phyloP scores from a whole-genome alignment of 139 green algal species.

The Tetraselmis chui region DNA sequence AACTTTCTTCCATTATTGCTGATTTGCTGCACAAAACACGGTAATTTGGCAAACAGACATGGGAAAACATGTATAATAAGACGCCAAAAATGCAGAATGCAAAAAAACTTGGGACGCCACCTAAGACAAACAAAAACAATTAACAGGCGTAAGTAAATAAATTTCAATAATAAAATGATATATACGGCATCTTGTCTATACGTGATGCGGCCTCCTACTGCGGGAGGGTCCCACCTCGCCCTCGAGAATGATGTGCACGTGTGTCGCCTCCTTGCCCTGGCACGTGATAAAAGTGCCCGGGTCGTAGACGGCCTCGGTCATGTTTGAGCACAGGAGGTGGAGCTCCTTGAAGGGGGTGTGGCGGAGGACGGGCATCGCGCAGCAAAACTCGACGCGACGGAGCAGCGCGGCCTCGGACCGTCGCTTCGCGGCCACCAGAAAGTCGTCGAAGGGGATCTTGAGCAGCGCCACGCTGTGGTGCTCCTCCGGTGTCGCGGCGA shows the following conservation, averaged over 20 bases:
- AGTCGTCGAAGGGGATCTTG: neutral
- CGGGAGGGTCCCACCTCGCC: too few species aligned
- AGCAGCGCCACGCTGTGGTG: neutral
- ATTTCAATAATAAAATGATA: too few species aligned
- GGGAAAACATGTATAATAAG: too few species aligned
- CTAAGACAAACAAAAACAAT: too few species aligned
- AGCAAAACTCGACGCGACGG: neutral
- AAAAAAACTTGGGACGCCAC: too few species aligned
- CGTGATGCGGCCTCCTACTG: too few species aligned
- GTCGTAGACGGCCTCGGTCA: neutral
- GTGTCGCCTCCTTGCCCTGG: neutral
- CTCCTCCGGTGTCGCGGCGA: neutral
- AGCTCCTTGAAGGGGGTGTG: neutral
- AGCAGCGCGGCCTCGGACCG: neutral
- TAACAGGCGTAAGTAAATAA: too few species aligned
- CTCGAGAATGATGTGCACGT: neutral
- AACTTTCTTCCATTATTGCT: too few species aligned
- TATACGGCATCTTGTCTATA: too few species aligned
- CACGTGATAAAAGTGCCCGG: neutral
- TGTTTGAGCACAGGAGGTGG: neutral
- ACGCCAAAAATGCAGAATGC: too few species aligned
- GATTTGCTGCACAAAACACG: too few species aligned
- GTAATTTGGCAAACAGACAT: too few species aligned
- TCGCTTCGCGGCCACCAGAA: neutral
- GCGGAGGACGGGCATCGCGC: neutral